Conservation (phyloP, 176 grass and related monocot species). For the Tuctoria greenei region DNA sequence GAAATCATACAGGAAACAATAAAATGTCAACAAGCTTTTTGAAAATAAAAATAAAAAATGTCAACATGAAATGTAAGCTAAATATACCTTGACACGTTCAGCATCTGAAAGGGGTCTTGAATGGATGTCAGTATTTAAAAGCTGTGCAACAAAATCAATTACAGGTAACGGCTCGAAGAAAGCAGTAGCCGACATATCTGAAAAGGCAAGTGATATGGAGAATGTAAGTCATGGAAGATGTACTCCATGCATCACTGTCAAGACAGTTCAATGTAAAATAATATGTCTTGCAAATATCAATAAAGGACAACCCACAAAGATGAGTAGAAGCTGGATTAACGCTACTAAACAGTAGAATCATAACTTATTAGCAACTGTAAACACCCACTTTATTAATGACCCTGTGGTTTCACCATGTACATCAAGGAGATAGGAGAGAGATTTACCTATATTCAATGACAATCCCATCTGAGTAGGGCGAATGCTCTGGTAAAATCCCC, state of each 20-base stretch:
- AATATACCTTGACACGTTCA: constrained; percentile 81
- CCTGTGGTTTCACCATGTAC: background rate
- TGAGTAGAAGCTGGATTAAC: background rate
- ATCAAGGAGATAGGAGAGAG: background rate
- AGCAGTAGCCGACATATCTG: constrained; percentile 96
- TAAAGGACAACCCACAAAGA: background rate
- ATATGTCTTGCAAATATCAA: background rate
- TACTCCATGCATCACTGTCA: background rate
- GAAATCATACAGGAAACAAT: background rate
- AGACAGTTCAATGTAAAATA: constrained; percentile 4
- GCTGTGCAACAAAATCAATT: constrained; percentile 65
- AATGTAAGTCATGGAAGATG: background rate
- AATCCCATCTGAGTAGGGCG: constrained; percentile 94
- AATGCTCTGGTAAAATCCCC: constrained; percentile 95
- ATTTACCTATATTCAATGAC: constrained; percentile 84
- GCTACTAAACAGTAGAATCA: background rate
- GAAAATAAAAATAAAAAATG: too few species aligned
- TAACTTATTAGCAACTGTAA: background rate
- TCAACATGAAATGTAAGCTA: background rate
- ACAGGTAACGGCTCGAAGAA: constrained; percentile 88
- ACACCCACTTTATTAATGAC: background rate
- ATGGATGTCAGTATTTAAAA: constrained; percentile 70
- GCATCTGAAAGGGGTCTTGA: constrained; percentile 72
- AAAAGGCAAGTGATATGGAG: constrained; percentile 17
- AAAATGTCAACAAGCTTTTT: constrained; percentile 15